These are phyloP conservation scores for Gamsiella multidivaricata DNA, from an alignment of 192 early-diverging fungal species.

Conservation along the genomic window DNA sequence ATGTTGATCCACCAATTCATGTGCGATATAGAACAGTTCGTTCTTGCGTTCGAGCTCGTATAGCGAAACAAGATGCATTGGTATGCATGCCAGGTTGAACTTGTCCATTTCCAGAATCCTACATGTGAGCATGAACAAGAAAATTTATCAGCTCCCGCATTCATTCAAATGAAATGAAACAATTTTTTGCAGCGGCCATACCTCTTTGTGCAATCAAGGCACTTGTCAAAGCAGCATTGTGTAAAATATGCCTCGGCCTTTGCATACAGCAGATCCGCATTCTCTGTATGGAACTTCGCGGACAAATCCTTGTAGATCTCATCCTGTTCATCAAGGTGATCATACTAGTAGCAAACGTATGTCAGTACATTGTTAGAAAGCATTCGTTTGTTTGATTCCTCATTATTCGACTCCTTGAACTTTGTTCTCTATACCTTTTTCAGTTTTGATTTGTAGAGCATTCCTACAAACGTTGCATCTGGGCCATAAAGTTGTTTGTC, in stretches of 20 bases:
- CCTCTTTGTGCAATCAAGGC: conserved; percentile 60
- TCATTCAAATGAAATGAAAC: neutral
- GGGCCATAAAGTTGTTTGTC: conserved; percentile 56
- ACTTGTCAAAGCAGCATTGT: conserved; percentile 60
- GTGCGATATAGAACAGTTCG: conserved; percentile 77
- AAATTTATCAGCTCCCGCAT: too few relatives aligned
- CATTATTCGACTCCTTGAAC: neutral
- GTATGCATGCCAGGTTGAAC: conserved; percentile 67
- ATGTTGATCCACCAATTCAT: conserved; percentile 74
- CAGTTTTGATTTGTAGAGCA: conserved; percentile 69
- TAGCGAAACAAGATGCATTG: conserved; percentile 75
- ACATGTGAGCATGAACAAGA: too few relatives aligned
- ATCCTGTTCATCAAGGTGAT: conserved; percentile 56
- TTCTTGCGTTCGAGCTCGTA: conserved; percentile 70
- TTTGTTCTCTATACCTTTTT: too few relatives aligned
- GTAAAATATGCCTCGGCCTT: conserved; percentile 66
- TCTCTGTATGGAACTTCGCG: conserved; percentile 55
- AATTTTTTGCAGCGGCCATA: conserved; percentile 19
- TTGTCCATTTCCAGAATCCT: conserved; percentile 73
- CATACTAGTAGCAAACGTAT: conserved; percentile 57
- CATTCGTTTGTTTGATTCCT: neutral
- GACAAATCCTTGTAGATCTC: conserved; percentile 51
- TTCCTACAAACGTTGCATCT: conserved; percentile 67
- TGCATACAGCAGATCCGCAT: conserved; percentile 62
- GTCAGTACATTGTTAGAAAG: too few relatives aligned